phyloP scores from a whole-genome alignment of 2,329 filamentous ascomycete genomes.

The Colletotrichum higginsianum region DNA sequence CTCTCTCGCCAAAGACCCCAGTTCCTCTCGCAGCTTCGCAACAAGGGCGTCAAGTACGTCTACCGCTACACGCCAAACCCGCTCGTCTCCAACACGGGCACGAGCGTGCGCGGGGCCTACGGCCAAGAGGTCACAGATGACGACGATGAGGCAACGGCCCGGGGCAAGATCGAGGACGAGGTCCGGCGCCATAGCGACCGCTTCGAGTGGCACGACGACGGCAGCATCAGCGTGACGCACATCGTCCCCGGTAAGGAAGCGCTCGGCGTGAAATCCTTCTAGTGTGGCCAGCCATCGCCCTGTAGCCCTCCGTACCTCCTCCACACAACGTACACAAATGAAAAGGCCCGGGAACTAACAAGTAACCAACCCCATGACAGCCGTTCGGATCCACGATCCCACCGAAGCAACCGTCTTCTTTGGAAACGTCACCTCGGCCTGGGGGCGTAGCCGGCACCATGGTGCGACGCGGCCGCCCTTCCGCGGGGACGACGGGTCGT shows the following conservation, averaged over 20 bases:
- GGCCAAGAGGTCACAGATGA: conserved; percentile 47
- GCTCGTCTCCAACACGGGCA: conserved; percentile 51
- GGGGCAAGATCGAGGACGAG: conserved; percentile 51
- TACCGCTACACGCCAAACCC: conserved; percentile 49
- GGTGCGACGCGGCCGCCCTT: conserved; percentile 51
- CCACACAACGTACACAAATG: too few species aligned
- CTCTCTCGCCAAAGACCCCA: conserved; percentile 48
- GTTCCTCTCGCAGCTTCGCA: conserved; percentile 48
- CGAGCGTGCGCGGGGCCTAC: conserved; percentile 51
- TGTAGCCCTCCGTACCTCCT: too few species aligned
- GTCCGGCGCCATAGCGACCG: conserved; percentile 51
- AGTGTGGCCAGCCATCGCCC: neutral
- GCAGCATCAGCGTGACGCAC: conserved; percentile 53
- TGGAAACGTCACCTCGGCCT: conserved; percentile 54
- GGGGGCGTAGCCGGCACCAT: conserved; percentile 52
- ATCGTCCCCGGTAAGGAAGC: conserved; percentile 47
- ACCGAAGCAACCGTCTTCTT: conserved; percentile 50
- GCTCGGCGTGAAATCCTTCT: neutral
- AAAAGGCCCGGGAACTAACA: neutral
- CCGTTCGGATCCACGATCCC: conserved; percentile 48
- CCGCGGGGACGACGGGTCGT: conserved; percentile 51
- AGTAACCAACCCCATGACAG: conserved; percentile 30
- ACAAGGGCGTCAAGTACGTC: conserved; percentile 50
- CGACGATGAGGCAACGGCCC: conserved; percentile 46
- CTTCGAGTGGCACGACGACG: conserved; percentile 54